A percentile compares a stretch with the other conserved stretches of the same genome.
These are phyloP conservation scores for Zanthoxylum bungeanum DNA, from an alignment of 345 rosid genomes.

Conservation along the genomic window DNA sequence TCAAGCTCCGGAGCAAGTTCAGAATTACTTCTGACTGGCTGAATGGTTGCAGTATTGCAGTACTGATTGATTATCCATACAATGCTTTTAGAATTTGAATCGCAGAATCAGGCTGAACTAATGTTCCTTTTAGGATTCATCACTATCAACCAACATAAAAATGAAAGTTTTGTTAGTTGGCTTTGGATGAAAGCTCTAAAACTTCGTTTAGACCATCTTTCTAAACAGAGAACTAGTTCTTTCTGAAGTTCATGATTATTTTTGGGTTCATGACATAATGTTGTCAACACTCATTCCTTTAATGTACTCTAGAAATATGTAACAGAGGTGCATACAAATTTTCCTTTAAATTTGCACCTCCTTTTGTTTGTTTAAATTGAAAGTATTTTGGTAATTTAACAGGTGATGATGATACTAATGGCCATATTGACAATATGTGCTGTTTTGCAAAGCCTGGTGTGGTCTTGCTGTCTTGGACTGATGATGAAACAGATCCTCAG, in stretches of 20 bases:
- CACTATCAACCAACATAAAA: not conserved
- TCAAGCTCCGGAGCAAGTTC: constrained; percentile 1
- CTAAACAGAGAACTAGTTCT: not conserved
- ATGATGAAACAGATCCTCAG: constrained; percentile 67
- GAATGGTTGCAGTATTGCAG: not conserved
- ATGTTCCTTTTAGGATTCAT: not conserved
- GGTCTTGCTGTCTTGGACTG: constrained; percentile 82
- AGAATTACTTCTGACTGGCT: not conserved
- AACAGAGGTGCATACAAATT: not conserved
- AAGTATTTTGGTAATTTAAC: constrained; percentile 15
- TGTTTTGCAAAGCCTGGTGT: constrained; percentile 89
- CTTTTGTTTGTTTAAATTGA: not conserved
- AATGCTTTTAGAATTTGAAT: not conserved
- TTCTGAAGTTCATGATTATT: not conserved
- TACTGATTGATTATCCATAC: constrained; percentile 2
- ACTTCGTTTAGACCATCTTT: not conserved
- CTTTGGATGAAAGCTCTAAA: not conserved
- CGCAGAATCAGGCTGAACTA: not conserved
- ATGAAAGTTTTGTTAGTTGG: not conserved
- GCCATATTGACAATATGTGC: constrained; percentile 95
- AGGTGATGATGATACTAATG: constrained; percentile 99
- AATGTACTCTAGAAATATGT: not conserved
- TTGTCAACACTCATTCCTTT: not conserved
- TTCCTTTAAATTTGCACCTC: too few relatives aligned
- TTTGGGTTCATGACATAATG: not conserved